Percentiles rank a stretch among this genome's conserved stretches.
Evolutionary conservation across 2,329 filamentous ascomycete genomes (phyloP).

Genomic region (Pestalotiopsis fici): DNA sequence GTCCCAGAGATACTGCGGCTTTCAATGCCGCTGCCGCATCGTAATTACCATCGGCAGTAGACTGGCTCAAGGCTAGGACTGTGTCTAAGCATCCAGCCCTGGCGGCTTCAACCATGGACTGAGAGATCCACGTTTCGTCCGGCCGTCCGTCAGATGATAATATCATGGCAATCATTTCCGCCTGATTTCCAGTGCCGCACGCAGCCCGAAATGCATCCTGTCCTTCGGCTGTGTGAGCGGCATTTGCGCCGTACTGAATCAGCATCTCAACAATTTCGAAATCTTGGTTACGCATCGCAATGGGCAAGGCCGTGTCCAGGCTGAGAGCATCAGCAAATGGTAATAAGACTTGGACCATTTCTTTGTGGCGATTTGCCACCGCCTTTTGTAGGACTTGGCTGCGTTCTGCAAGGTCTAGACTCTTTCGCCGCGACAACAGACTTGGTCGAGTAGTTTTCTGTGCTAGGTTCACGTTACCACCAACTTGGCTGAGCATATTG

Average conservation of each 20-base stretch:
- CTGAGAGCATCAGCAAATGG: slow-evolving; percentile 53
- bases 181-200: slow-evolving; percentile 45
- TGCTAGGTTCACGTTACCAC: slow-evolving; percentile 51
- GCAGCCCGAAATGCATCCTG: slow-evolving; percentile 55
- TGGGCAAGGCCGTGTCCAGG: slow-evolving; percentile 50
- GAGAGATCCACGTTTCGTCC: slow-evolving; percentile 42
- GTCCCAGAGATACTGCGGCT: slow-evolving; percentile 46
- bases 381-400: slow-evolving; percentile 53
- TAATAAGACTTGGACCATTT: slow-evolving; percentile 55
- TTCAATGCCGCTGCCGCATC: slow-evolving; percentile 54
- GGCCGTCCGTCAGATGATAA: slow-evolving; percentile 51
- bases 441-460: slow-evolving; percentile 46
- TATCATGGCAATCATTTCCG: slow-evolving; percentile 48
- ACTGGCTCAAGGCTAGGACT: slow-evolving; percentile 51
- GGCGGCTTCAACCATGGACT: slow-evolving; percentile 53
- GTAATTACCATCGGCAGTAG: slow-evolving; percentile 53
- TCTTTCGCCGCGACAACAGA: slow-evolving; percentile 49
- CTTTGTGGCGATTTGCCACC: slow-evolving; percentile 48
- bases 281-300: slow-evolving; percentile 48
- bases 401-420: slow-evolving; percentile 50
- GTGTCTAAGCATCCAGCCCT: slow-evolving; percentile 50
- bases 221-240: slow-evolving; percentile 46
- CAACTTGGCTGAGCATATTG: slow-evolving; percentile 46
- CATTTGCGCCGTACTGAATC: slow-evolving; percentile 51
- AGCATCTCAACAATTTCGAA: slow-evolving; percentile 46